Percentiles rank a stretch among this genome's conserved stretches.
Evolutionary conservation across 495 filamentous ascomycete species (phyloP).

Genomic region (Neurospora hispaniola): DNA sequence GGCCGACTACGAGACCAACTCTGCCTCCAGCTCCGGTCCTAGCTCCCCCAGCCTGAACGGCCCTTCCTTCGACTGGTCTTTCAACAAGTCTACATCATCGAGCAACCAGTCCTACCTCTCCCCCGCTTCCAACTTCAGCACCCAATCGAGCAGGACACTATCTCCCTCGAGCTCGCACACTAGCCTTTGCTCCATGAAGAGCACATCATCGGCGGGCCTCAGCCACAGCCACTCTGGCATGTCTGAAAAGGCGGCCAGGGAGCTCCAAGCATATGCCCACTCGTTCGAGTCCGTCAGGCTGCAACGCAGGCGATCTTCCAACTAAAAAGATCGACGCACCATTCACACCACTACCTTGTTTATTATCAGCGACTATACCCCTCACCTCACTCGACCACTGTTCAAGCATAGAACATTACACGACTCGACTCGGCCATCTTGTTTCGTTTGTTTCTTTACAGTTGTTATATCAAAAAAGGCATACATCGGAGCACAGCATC

Average conservation of each 20-base stretch:
- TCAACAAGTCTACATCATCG: slow-evolving; percentile 21
- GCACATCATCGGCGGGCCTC: slow-evolving; percentile 43
- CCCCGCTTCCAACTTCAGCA: slow-evolving; percentile 50
- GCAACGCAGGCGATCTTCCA: slow-evolving; percentile 40
- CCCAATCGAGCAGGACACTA: slow-evolving; percentile 35
- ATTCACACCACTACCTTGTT: slow-evolving; percentile 5
- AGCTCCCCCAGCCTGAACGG: slow-evolving; percentile 38
- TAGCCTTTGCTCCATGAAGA: slow-evolving; percentile 70
- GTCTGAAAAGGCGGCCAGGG: slow-evolving; percentile 65
- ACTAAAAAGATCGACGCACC: slow-evolving; percentile 2
- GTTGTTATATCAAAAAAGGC: slow-evolving; percentile 40
- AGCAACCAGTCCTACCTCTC: slow-evolving; percentile 54
- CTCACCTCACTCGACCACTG: slow-evolving; percentile 23
- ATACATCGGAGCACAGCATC: slow-evolving; percentile 44
- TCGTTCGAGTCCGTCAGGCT: slow-evolving; percentile 74
- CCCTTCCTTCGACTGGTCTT: slow-evolving; percentile 38
- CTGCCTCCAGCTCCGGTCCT: slow-evolving; percentile 42
- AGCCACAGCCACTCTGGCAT: slow-evolving; percentile 45
- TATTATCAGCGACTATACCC: slow-evolving; percentile 22
- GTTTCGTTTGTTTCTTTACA: slow-evolving; percentile 26
- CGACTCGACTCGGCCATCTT: slow-evolving; percentile 12
- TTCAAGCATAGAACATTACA: slow-evolving; percentile 12
- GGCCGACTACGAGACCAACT: slow-evolving; percentile 70
- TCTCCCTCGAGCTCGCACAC: slow-evolving; percentile 79
- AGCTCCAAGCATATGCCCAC: slow-evolving; percentile 75